Base-by-base conservation (phyloP, 805 yeast genomes). In the Kodamaea kaohsiungensis region DNA sequence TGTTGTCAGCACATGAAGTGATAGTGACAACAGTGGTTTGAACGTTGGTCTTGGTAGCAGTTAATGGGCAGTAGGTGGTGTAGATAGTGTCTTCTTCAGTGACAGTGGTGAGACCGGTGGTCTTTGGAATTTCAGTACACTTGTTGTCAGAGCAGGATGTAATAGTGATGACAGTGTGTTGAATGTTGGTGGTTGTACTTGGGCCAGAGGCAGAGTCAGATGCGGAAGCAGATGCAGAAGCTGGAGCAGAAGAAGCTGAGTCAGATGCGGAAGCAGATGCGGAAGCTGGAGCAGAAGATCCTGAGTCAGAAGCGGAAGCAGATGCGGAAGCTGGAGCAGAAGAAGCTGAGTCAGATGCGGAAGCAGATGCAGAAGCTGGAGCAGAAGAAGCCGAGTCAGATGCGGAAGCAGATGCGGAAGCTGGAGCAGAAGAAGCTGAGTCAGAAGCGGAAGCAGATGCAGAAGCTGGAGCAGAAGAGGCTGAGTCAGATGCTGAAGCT, bases 281-380 rank as follows among this genome's bases (percentile, higher is more conserved):
- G 46, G 70, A 58, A 43, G 78, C 72, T 48, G 68, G 55, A 15
- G 66, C 45, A 37, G 27, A 47, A 15, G 22, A 33, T n/a, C 48
- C 64, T 22, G 33, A 53, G 43, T 54, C 74, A 70, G 53, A 57
- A 57, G 61, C 65, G 48, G 52, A 70, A 69, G 25, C 67, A 53
- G 60, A 78, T 73, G 17, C 72, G 66, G 55, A 48, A 42, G 56
- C 56, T 51, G 66, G 62, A 43, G 56, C 60, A 35, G 56, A n/a
- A 43, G 48, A 62, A 55, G 33, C 48, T 62, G 30, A 53, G 42
- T 53, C 74, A 70, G 53, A 57, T 57, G 61, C 65, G 48, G 52
- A 70, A 68, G 25, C 67, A 52, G 60, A 77, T 73, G 18, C 72
- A 66, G 52, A 76, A 72, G 60, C 73, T 65, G 54, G 78, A 73